Evolutionary conservation across 345 rosid species (phyloP).

Genomic region (Limnanthes douglasii): DNA sequence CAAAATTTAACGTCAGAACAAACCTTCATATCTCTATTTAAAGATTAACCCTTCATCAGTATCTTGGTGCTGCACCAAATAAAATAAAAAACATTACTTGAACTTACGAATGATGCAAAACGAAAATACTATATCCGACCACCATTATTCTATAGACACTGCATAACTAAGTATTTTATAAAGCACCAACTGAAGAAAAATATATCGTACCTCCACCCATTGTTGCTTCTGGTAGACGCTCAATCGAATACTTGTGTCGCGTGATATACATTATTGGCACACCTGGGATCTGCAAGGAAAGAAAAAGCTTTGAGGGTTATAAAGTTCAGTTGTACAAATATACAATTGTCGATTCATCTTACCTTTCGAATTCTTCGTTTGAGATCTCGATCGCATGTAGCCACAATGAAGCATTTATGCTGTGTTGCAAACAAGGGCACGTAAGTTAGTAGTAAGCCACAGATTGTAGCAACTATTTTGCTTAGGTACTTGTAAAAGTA

Average conservation of each 20-base stretch:
- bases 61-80: constrained; percentile 43
- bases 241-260: constrained; percentile 67
- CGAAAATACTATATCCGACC: not conserved
- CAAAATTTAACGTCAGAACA: no score
- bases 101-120: constrained; percentile 3
- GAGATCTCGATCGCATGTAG: constrained; percentile 89
- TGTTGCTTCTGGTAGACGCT: constrained; percentile 92
- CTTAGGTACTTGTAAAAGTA: no score
- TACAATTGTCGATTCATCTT: constrained; percentile 1
- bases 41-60: constrained; percentile 15
- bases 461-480: no score
- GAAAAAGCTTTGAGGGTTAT: constrained; percentile 1
- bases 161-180: not conserved
- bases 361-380: constrained; percentile 96
- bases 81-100: no score
- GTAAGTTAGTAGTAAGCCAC: no score
- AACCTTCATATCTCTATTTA: no score
- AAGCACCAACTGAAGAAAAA: no score
- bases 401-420: constrained; percentile 94
- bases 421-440: no score
- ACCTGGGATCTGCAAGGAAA: constrained; percentile 54
- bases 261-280: constrained; percentile 90
- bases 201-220: constrained; percentile 78
- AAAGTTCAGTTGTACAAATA: not conserved
- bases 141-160: not conserved